A percentile compares a stretch with the other conserved stretches of the same genome.
Conservation (phyloP, 164 flowering plant species). For the Kalanchoe fedtschenkoi region DNA sequence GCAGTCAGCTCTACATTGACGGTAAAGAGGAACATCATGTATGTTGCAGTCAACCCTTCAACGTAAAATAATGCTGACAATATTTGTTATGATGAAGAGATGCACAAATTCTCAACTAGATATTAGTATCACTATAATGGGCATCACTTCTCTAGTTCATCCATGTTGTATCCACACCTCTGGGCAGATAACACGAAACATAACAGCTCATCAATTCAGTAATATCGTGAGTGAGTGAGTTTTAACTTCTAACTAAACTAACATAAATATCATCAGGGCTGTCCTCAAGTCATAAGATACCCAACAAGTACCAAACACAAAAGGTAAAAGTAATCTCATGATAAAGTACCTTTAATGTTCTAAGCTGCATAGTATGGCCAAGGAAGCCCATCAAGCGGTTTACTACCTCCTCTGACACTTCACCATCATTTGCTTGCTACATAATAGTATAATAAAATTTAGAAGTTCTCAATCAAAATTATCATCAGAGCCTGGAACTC, state of each 20-base stretch:
- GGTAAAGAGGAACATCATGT: no score
- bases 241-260: no score
- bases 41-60: no score
- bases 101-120: not conserved
- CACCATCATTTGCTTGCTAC: slow-evolving; percentile 80
- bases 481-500: slow-evolving; percentile 33
- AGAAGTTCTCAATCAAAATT: slow-evolving; percentile 56
- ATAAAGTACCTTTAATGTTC: slow-evolving; percentile 80
- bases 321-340: slow-evolving; percentile 59
- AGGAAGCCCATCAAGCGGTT: slow-evolving; percentile 80
- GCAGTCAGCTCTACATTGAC: no score
- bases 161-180: not conserved
- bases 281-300: not conserved
- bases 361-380: slow-evolving; percentile 81
- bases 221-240: no score
- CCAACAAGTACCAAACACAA: not conserved
- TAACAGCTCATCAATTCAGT: no score
- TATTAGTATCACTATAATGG: not conserved
- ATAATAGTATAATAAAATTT: slow-evolving; percentile 9
- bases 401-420: slow-evolving; percentile 65
- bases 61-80: no score
- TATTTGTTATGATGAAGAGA: not conserved
- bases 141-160: not conserved
- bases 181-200: no score
- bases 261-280: not conserved